phyloP scores from a whole-genome alignment of 306 rosid genomes.

The Sphenostylis stenocarpa region DNA sequence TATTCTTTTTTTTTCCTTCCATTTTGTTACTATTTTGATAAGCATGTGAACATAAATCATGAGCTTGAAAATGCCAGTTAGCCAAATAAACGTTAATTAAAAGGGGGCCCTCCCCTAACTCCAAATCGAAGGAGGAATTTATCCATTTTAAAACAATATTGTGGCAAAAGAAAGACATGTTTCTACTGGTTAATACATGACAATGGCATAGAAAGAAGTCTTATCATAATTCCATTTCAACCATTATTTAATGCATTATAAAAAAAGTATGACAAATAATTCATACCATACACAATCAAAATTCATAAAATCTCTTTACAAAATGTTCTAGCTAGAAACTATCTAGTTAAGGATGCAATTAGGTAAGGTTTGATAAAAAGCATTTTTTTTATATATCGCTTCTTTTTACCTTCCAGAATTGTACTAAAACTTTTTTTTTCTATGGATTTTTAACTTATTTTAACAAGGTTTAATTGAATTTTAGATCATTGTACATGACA shows the following conservation, averaged over 20 bases:
- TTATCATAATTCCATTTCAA: constrained; percentile 5
- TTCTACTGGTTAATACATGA: background rate
- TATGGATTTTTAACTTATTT: background rate
- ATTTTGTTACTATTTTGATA: background rate
- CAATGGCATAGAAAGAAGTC: background rate
- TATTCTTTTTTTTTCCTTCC: background rate
- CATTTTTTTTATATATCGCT: too few species aligned
- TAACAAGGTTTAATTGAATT: background rate
- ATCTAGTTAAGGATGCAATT: background rate
- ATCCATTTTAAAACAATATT: background rate
- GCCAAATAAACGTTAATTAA: background rate
- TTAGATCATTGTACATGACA: background rate
- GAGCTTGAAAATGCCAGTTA: background rate
- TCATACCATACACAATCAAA: background rate
- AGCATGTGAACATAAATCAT: background rate
- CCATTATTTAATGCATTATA: background rate
- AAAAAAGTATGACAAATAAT: background rate
- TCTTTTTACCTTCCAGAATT: background rate
- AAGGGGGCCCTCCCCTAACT: background rate
- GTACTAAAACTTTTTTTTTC: background rate
- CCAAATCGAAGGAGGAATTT: background rate
- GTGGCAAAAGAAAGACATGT: background rate
- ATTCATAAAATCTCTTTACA: background rate
- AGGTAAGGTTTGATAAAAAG: background rate
- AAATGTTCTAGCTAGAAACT: background rate